These are phyloP conservation scores for Pholiota conissans DNA, from an alignment of 768 basidiomycete genomes.

Conservation along the genomic window DNA sequence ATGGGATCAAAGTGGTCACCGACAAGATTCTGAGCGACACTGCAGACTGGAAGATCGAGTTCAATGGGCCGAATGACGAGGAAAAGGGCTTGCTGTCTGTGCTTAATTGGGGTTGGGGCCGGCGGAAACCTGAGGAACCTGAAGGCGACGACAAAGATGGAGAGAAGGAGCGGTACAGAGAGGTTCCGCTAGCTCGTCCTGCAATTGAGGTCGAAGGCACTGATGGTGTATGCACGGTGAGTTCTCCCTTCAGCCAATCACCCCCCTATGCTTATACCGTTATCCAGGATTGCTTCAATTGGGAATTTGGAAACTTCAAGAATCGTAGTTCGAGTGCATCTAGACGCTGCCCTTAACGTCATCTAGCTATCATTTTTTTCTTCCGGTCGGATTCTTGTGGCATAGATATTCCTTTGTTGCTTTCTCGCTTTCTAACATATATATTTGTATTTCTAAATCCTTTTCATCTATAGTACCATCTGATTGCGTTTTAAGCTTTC, in stretches of 20 bases:
- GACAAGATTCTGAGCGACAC: constrained; percentile 36
- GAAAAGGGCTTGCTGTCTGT: constrained; percentile 4
- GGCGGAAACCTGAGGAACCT: constrained; percentile 12
- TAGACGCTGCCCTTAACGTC: constrained; percentile 1
- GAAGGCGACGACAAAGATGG: constrained; percentile 9
- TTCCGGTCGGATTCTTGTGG: neutral
- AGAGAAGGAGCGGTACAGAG: constrained; percentile 14
- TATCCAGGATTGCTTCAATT: constrained; percentile 67
- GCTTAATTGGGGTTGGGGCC: constrained; percentile 22
- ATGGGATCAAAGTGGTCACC: constrained; percentile 69
- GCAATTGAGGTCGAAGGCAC: constrained; percentile 46
- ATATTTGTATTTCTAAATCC: neutral
- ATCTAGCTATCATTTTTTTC: neutral
- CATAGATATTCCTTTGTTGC: too few species aligned
- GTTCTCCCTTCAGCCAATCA: constrained; percentile 26
- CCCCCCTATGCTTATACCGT: neutral
- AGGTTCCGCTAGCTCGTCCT: constrained; percentile 33
- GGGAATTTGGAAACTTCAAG: constrained; percentile 53
- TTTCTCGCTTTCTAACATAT: neutral
- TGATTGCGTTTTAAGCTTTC: too few species aligned
- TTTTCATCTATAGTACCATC: neutral
- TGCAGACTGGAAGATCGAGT: constrained; percentile 24
- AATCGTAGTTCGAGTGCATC: constrained; percentile 4
- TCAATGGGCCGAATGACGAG: constrained; percentile 17
- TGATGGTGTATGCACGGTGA: constrained; percentile 59